Evolutionary conservation across 2,329 filamentous ascomycete genomes (phyloP).

Genomic region (Daldinia sp.): DNA sequence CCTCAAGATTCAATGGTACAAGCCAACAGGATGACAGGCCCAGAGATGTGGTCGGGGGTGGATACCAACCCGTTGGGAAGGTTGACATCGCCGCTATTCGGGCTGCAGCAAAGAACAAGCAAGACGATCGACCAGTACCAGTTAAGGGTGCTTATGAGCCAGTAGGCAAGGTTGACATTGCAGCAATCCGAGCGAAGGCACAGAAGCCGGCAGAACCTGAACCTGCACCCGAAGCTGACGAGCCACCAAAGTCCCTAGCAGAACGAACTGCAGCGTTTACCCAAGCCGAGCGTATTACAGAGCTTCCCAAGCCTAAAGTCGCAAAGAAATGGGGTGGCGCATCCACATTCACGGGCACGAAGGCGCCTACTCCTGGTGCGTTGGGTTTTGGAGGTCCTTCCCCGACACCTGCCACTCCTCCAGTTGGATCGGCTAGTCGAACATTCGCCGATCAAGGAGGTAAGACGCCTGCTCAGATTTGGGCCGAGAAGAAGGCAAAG

Average conservation of each 20-base stretch:
- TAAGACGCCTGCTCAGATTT: constrained; percentile 95
- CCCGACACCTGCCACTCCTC: constrained; percentile 66
- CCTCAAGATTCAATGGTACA: constrained; percentile 69
- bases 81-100: constrained; percentile 96
- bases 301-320: constrained; percentile 93
- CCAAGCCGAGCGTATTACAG: constrained; percentile 83
- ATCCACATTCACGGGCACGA: constrained; percentile 84
- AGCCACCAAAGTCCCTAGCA: constrained; percentile 72
- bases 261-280: constrained; percentile 82
- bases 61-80: constrained; percentile 94
- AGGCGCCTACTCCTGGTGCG: constrained; percentile 81
- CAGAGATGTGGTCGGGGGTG: constrained; percentile 80
- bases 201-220: constrained; percentile 69
- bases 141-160: constrained; percentile 97
- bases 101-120: constrained; percentile 74
- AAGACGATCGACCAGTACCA: constrained; percentile 83
- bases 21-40: constrained; percentile 59
- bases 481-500: constrained; percentile 96
- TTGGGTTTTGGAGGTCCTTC: constrained; percentile 73
- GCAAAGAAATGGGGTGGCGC: constrained; percentile 85
- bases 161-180: constrained; percentile 96
- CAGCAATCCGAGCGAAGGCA: constrained; percentile 86
- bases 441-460: constrained; percentile 95
- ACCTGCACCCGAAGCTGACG: constrained; percentile 54
- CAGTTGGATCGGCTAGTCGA: constrained; percentile 84